Conservation (phyloP, 2,329 filamentous ascomycete genomes). For the Aspergillus aculeatinus region DNA sequence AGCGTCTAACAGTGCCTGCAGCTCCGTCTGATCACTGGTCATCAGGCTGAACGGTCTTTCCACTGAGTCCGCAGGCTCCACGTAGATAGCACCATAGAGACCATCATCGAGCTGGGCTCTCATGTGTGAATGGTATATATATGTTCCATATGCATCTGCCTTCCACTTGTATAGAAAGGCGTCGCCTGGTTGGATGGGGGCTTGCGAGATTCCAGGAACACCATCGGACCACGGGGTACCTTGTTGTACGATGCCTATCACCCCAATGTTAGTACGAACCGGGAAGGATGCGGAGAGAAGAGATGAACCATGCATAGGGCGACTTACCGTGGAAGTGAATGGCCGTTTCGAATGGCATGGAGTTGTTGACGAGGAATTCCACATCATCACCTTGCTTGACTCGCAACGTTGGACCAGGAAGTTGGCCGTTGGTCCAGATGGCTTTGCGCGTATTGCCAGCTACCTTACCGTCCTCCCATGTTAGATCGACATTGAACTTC, state of each 20-base stretch:
- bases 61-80: slow-evolving; percentile 27
- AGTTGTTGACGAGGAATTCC: slow-evolving; percentile 33
- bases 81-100: slow-evolving; percentile 51
- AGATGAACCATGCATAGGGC: background rate
- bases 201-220: slow-evolving; percentile 57
- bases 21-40: slow-evolving; percentile 37
- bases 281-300: background rate
- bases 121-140: slow-evolving; percentile 59
- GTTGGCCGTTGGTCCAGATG: slow-evolving; percentile 35
- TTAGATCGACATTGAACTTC: slow-evolving; percentile 25
- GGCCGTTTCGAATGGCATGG: slow-evolving; percentile 31
- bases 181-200: slow-evolving; percentile 50
- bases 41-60: slow-evolving; percentile 55
- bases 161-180: slow-evolving; percentile 55
- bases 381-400: slow-evolving; percentile 31
- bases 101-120: slow-evolving; percentile 59
- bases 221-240: slow-evolving; percentile 61
- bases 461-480: slow-evolving; percentile 34
- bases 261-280: background rate
- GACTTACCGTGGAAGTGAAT: slow-evolving; percentile 37
- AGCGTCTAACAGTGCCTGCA: slow-evolving; percentile 50
- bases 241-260: slow-evolving; percentile 37
- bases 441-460: slow-evolving; percentile 34
- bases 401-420: slow-evolving; percentile 32
- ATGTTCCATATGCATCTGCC: slow-evolving; percentile 56